Conservation (phyloP, 495 filamentous ascomycete species). For the Aspergillus biplanus region DNA sequence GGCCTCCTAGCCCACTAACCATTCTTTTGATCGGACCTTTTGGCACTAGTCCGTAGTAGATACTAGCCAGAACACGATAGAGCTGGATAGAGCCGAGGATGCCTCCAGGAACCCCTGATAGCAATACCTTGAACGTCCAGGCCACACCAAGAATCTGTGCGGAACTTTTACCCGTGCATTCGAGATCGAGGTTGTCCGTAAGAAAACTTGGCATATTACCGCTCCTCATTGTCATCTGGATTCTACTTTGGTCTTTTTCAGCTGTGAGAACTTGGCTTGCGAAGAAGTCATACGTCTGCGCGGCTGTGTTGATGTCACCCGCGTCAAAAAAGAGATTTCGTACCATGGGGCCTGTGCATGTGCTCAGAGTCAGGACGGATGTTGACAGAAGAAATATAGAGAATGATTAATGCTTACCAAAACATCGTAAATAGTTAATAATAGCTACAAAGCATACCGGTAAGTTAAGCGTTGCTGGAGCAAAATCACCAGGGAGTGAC, state of each 20-base stretch:
- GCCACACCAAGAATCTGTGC: slow-evolving; percentile 67
- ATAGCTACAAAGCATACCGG: slow-evolving; percentile 78
- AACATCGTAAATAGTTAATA: slow-evolving; percentile 63
- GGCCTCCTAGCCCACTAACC: slow-evolving; percentile 21
- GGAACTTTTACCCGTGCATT: slow-evolving; percentile 32
- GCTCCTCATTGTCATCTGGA: slow-evolving; percentile 38
- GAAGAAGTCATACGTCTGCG: slow-evolving; percentile 43
- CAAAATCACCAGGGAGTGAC: slow-evolving; percentile 66
- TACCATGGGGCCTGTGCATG: slow-evolving; percentile 25
- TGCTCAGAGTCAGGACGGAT: background rate
- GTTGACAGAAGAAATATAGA: background rate
- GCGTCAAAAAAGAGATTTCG: slow-evolving; percentile 39
- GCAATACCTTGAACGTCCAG: slow-evolving; percentile 70
- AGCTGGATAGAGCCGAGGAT: slow-evolving; percentile 70
- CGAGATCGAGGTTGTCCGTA: slow-evolving; percentile 25
- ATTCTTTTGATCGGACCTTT: slow-evolving; percentile 44
- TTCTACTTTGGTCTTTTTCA: slow-evolving; percentile 36
- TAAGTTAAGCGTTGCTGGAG: slow-evolving; percentile 64
- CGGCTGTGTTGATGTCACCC: slow-evolving; percentile 37
- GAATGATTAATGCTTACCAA: slow-evolving; percentile 54
- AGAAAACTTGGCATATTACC: slow-evolving; percentile 29
- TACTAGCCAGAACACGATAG: slow-evolving; percentile 66
- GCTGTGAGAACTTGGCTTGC: slow-evolving; percentile 40
- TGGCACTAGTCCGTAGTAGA: slow-evolving; percentile 58
- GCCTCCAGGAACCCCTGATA: slow-evolving; percentile 72